These are phyloP conservation scores for Heterobasidion occidentale DNA, from an alignment of 1,284 basidiomycete species.

Conservation along the genomic window DNA sequence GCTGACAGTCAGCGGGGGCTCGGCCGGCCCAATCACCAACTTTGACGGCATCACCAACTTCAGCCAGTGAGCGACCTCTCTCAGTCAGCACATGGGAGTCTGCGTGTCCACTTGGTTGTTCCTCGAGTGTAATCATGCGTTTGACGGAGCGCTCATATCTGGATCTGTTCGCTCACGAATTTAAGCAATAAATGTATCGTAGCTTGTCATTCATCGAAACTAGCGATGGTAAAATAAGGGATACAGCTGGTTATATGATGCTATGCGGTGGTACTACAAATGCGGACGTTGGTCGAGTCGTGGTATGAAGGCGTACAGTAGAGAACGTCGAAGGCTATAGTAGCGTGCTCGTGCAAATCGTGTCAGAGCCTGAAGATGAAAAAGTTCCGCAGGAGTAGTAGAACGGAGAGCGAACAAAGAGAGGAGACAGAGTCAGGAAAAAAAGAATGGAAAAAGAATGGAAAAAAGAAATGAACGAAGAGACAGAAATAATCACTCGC, in stretches of 20 bases:
- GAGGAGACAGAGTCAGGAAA: neutral
- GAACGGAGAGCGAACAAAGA: neutral
- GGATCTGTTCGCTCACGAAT: too few species aligned
- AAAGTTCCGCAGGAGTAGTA: neutral
- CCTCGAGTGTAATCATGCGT: too few species aligned
- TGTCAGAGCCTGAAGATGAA: neutral
- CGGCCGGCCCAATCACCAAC: slow-evolving; percentile 29
- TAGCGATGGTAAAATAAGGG: neutral
- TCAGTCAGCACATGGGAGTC: too few species aligned
- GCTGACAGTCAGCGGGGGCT: slow-evolving; percentile 38
- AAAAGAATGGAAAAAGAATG: neutral
- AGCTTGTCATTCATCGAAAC: neutral
- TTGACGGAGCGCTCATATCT: too few species aligned
- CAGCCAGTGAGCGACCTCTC: slow-evolving; percentile 4
- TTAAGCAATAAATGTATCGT: neutral
- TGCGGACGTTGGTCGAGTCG: neutral
- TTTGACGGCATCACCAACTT: slow-evolving; percentile 27
- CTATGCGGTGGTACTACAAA: neutral
- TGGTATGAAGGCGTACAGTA: neutral
- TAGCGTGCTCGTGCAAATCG: neutral
- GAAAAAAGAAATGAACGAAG: neutral
- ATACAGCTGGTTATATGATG: neutral
- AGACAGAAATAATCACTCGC: neutral
- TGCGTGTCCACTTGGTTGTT: too few species aligned
- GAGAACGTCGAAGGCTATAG: slow-evolving; percentile 7